Evolutionary conservation across 257 asterid genomes (phyloP).

Genomic region (Paraleonurus japonicus): DNA sequence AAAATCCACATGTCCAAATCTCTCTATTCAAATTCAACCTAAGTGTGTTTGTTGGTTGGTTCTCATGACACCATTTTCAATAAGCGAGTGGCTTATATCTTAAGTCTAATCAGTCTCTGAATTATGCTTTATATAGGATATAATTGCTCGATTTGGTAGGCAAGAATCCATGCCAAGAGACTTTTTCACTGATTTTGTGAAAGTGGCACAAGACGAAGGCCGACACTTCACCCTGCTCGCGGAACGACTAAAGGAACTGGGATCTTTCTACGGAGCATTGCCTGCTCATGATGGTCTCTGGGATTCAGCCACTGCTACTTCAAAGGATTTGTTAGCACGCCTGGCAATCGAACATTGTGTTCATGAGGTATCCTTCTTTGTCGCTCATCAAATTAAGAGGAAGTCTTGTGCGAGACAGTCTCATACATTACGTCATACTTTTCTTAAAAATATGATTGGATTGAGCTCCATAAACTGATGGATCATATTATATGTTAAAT

Average conservation of each 20-base stretch:
- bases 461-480: neutral
- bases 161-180: constrained; percentile 85
- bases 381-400: constrained; percentile 8
- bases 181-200: constrained; percentile 90
- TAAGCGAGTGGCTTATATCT: too few species aligned
- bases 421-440: too few species aligned
- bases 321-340: constrained; percentile 75
- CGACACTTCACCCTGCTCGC: constrained; percentile 88
- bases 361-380: constrained; percentile 67
- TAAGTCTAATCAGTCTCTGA: neutral
- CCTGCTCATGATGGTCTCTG: constrained; percentile 98
- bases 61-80: neutral
- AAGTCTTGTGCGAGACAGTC: too few species aligned
- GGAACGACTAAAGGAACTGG: constrained; percentile 71
- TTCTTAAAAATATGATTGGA: neutral
- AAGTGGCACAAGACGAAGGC: constrained; percentile 97
- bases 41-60: too few species aligned
- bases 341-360: constrained; percentile 92
- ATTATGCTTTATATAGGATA: constrained; percentile 52
- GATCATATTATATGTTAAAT: neutral
- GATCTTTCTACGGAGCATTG: constrained; percentile 88
- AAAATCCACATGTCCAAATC: too few species aligned
- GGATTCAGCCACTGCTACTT: constrained; percentile 93
- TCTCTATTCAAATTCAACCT: too few species aligned
- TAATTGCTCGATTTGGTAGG: constrained; percentile 90